phyloP scores from a whole-genome alignment of 306 rosid species.

The Datisca glomerata region DNA sequence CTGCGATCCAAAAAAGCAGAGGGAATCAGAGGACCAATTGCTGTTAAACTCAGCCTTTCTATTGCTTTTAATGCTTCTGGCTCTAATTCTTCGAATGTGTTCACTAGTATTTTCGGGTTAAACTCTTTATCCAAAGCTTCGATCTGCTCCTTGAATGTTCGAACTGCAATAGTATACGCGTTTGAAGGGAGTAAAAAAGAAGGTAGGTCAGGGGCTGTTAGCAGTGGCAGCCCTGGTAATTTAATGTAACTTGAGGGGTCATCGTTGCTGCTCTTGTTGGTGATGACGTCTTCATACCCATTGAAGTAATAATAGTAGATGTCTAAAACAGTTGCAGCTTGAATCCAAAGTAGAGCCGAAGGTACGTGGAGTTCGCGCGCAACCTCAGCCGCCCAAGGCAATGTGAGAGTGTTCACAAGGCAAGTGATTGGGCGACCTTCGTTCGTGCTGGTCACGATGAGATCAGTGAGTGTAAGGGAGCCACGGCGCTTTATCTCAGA shows the following conservation, averaged over 20 bases:
- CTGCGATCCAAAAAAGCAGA: constrained; percentile 5
- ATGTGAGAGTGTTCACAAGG: constrained; percentile 14
- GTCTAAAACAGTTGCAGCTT: constrained; percentile 25
- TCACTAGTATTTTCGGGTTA: constrained; percentile 11
- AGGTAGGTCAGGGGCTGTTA: constrained; percentile 20
- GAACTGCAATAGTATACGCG: too few species aligned
- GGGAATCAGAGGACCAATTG: constrained; percentile 19
- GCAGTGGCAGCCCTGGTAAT: constrained; percentile 19
- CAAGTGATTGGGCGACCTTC: too few species aligned
- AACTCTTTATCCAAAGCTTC: constrained; percentile 1
- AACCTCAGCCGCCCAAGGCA: constrained; percentile 25
- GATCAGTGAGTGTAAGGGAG: constrained; percentile 6
- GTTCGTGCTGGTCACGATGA: constrained; percentile 5
- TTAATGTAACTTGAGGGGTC: too few species aligned
- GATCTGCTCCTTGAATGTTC: constrained; percentile 11
- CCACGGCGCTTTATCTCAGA: constrained; percentile 22
- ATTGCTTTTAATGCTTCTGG: constrained; percentile 14
- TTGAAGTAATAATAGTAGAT: constrained; percentile 30
- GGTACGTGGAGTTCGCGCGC: too few species aligned
- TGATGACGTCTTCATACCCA: constrained; percentile 9
- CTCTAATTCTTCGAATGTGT: too few species aligned
- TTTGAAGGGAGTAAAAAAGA: constrained; percentile 3
- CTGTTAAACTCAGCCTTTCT: constrained; percentile 6
- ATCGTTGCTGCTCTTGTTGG: neutral
- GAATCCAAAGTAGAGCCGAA: constrained; percentile 22